Conservation (phyloP, 805 yeast genomes). For the Nakazawaea ishiwadae region DNA sequence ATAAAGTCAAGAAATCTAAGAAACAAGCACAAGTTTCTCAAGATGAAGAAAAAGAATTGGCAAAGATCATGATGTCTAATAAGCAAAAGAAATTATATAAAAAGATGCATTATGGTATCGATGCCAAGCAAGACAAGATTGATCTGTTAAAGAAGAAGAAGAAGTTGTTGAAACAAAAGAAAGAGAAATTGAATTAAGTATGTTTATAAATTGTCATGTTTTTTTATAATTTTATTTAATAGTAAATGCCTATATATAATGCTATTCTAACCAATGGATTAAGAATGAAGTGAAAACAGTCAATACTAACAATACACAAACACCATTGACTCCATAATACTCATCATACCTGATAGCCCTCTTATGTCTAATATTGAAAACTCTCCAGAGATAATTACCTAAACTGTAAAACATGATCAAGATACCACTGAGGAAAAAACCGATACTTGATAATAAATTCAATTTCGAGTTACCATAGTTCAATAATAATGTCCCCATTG, state of each 20-base stretch:
- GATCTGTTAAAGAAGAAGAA: constrained; percentile 13
- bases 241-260: constrained; percentile 40
- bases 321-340: constrained; percentile 76
- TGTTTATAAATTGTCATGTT: neutral
- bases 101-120: constrained; percentile 90
- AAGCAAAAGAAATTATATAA: constrained; percentile 91
- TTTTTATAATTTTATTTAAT: too few species aligned
- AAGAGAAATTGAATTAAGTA: neutral
- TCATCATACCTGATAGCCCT: constrained; percentile 85
- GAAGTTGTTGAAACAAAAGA: constrained; percentile 8
- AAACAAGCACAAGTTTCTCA: constrained; percentile 43
- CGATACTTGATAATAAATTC: constrained; percentile 77
- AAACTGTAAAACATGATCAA: constrained; percentile 70
- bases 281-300: constrained; percentile 8
- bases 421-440: constrained; percentile 79
- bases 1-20: constrained; percentile 26
- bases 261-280: constrained; percentile 7
- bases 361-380: constrained; percentile 74
- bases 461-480: constrained; percentile 74
- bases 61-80: constrained; percentile 96
- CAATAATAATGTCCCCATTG: constrained; percentile 81
- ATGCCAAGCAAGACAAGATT: constrained; percentile 71
- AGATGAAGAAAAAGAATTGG: constrained; percentile 85
- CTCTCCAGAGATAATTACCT: constrained; percentile 75
- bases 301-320: constrained; percentile 46